A percentile compares a stretch with the other conserved stretches of the same genome.
Evolutionary conservation across 139 green algal genomes (phyloP).

Genomic region (Zygnema cylindricum): DNA sequence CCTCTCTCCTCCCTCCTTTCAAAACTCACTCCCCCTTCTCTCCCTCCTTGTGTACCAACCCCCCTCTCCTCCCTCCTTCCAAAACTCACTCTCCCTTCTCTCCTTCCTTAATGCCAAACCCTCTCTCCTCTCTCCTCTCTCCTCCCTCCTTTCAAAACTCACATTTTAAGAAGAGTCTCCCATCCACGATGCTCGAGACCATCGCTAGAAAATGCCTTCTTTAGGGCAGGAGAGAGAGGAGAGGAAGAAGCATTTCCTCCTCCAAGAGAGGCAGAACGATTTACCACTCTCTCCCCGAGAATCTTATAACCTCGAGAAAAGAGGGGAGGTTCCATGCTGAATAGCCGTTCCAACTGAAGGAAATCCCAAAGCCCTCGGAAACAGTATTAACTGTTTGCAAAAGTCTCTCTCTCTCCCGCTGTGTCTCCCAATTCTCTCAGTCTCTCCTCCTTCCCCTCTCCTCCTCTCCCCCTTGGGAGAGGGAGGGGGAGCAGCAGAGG

Average conservation of each 20-base stretch:
- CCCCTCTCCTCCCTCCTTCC: too few relatives aligned
- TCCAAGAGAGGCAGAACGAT: too few relatives aligned
- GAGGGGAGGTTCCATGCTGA: slow-evolving; percentile 21
- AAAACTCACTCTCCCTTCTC: too few relatives aligned
- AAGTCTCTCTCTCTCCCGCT: background rate
- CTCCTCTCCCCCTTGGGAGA: background rate
- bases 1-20: too few relatives aligned
- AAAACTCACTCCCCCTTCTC: too few relatives aligned
- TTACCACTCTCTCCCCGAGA: too few relatives aligned
- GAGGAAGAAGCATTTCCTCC: too few relatives aligned
- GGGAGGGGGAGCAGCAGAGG: background rate
- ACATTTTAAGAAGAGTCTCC: background rate
- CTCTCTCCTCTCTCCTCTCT: too few relatives aligned
- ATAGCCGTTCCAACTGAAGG: slow-evolving; percentile 17
- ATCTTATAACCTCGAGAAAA: background rate
- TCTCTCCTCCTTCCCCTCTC: background rate
- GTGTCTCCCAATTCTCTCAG: background rate
- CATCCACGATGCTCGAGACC: background rate
- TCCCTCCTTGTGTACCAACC: too few relatives aligned
- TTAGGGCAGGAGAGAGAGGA: background rate
- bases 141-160: too few relatives aligned
- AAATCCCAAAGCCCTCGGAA: too few relatives aligned
- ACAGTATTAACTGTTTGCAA: background rate
- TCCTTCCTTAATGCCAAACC: too few relatives aligned
- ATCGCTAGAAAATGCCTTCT: background rate